Conservation (phyloP, 768 basidiomycete species). For the Calvatia gigantea region DNA sequence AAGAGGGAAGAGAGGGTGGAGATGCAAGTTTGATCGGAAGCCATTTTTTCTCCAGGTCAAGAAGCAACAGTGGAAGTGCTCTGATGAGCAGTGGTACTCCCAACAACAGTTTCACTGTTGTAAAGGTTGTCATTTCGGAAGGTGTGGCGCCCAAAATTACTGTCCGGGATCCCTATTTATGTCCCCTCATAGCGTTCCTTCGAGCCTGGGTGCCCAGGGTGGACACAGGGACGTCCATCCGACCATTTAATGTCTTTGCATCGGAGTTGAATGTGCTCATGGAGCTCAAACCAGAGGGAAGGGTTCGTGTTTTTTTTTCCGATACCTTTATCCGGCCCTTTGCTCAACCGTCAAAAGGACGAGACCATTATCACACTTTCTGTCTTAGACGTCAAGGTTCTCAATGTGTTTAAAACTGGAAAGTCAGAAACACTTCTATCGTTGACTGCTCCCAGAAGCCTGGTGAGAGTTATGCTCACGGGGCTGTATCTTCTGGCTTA, state of each 20-base stretch:
- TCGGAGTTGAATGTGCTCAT: constrained; percentile 28
- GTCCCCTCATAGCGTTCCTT: constrained; percentile 17
- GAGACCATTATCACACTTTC: constrained; percentile 56
- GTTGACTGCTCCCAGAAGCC: constrained; percentile 50
- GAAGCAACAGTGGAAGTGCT: constrained; percentile 32
- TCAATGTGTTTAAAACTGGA: constrained; percentile 39
- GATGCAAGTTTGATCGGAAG: constrained; percentile 76
- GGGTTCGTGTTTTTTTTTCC: constrained; percentile 39
- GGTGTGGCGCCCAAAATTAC: constrained; percentile 18
- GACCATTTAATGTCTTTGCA: constrained; percentile 12
- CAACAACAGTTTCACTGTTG: constrained; percentile 36
- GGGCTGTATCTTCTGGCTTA: background rate
- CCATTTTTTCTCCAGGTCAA: constrained; percentile 65
- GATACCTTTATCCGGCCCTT: too few species aligned
- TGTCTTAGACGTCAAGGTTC: constrained; percentile 58
- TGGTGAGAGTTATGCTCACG: constrained; percentile 50
- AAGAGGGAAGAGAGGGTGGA: constrained; percentile 35
- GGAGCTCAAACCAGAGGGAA: constrained; percentile 69
- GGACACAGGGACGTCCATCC: background rate
- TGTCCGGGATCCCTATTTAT: background rate
- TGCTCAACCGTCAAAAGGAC: background rate
- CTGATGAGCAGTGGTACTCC: constrained; percentile 21
- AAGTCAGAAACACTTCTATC: constrained; percentile 41
- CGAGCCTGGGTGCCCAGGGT: constrained; percentile 18
- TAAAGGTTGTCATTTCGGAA: constrained; percentile 41